Evolutionary conservation across 1,284 basidiomycete species (phyloP), one percentile per base, ranked within the genome.

Genomic region (Anthracocystis walkeri): DNA sequence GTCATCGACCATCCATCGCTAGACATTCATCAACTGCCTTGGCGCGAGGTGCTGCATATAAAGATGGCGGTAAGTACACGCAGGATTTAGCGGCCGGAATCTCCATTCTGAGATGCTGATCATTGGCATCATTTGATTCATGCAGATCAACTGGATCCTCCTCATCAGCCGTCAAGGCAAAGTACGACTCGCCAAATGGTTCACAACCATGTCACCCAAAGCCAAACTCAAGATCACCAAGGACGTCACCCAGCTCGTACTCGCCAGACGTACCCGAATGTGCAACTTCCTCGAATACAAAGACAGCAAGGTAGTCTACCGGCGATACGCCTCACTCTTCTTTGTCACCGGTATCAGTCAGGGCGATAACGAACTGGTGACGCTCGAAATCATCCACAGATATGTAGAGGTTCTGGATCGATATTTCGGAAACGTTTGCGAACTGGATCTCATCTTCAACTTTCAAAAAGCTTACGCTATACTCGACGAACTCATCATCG

Each of bases 201-300:
- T 96, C 87, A 92, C 92, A 49, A 99, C 97, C 1, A 91, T 98
- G 88, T 90, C 93, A 21, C 92, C 94, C 23, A 97, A 98, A 87
- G 89, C 89, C 74, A 99, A 99, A 88, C 90, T 91, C 65, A 99
- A 99, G 90, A 98, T 99, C 82, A 93, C 98, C 80, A 99, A 99
- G 88, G 97, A 99, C 86, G 96, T 99, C 27, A 99, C 97, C 0
- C 97, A 99, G 87, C 90, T 99, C 50, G 97, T 99, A 18, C 90
- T 99, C 25, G 95, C 95, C 48, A 90, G 97, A 49, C 90, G 97
- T 75, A 97, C 97, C 55, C 89, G 95, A 78, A 99, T 99, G 97
- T 99, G 96, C 87, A 99, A 99, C 87, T 95, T 99, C 84, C 87
- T 99, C 56, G 97, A 99, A 86, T 99, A 99, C 89, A 99, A 99